phyloP scores from a whole-genome alignment of 805 yeast species.

The Yamadazyma endophytica region DNA sequence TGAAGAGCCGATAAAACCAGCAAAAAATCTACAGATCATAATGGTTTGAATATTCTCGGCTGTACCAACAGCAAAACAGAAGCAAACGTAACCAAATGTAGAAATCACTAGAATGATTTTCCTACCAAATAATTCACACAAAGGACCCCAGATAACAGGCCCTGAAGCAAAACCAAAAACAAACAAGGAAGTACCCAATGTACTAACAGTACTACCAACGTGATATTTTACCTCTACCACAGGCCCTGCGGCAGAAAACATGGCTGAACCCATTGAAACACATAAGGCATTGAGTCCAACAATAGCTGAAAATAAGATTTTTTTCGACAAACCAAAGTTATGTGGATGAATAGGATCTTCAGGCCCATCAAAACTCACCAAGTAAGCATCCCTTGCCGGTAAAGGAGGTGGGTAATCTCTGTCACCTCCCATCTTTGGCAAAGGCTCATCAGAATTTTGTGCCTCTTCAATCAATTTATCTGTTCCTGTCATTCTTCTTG shows the following conservation, averaged over 20 bases:
- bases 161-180: constrained; percentile 95
- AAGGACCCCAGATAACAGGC: constrained; percentile 73
- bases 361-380: constrained; percentile 73
- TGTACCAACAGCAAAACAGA: constrained; percentile 66
- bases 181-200: constrained; percentile 71
- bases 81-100: constrained; percentile 30
- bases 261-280: constrained; percentile 78
- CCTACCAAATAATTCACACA: constrained; percentile 31
- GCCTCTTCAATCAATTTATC: constrained; percentile 25
- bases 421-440: constrained; percentile 60
- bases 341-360: constrained; percentile 78
- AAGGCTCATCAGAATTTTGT: constrained; percentile 19
- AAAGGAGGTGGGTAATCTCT: constrained; percentile 60
- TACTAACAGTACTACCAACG: constrained; percentile 64
- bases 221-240: constrained; percentile 46
- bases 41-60: constrained; percentile 76
- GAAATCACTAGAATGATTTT: constrained; percentile 43
- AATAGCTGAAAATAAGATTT: constrained; percentile 18
- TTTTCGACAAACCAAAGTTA: constrained; percentile 54
- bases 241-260: constrained; percentile 61
- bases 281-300: constrained; percentile 32
- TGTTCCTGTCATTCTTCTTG: constrained; percentile 23
- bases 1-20: constrained; percentile 80
- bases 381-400: constrained; percentile 51
- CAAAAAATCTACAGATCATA: constrained; percentile 72